Evolutionary conservation across 208 protist genomes (phyloP).

Genomic region (Strigomonas culicis): DNA sequence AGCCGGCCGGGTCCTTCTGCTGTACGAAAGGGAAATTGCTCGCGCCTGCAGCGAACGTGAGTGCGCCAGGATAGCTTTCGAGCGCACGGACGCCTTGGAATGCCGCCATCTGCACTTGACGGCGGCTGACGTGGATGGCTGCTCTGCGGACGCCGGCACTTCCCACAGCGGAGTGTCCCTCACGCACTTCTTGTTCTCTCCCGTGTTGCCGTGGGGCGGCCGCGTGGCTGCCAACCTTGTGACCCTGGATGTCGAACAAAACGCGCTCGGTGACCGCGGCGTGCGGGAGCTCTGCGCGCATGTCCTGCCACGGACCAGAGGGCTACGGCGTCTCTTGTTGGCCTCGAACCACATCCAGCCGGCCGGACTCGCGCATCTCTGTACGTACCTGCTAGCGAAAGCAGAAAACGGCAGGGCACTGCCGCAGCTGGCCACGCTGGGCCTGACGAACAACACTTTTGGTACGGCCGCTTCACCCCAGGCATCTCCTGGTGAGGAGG

Average conservation of each 20-base stretch:
- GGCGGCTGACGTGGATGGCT: too few relatives aligned
- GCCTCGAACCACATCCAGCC: conserved; percentile 1
- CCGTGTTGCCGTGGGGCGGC: conserved; percentile 4
- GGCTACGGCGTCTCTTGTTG: neutral
- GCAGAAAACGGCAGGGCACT: neutral
- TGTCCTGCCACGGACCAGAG: conserved; percentile 10
- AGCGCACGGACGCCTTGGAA: too few relatives aligned
- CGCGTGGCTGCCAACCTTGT: neutral
- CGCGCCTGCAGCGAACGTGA: too few relatives aligned
- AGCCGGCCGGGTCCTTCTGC: too few relatives aligned
- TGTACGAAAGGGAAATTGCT: too few relatives aligned
- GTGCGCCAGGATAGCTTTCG: too few relatives aligned
- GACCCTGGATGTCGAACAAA: conserved; percentile 35
- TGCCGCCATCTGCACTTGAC: too few relatives aligned
- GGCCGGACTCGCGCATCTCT: conserved; percentile 13
- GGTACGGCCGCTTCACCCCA: too few relatives aligned
- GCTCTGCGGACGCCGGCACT: too few relatives aligned
- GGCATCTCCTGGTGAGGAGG: too few relatives aligned
- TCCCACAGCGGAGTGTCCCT: neutral
- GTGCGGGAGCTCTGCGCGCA: conserved; percentile 12
- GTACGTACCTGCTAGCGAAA: conserved; percentile 7
- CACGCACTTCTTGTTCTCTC: conserved; percentile 4
- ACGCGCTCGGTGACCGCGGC: conserved; percentile 23
- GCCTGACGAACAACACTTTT: conserved; percentile 54
- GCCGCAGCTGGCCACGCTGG: conserved; percentile 18